Conservation (phyloP, 1,284 basidiomycete species). For the Porogramme epimiltina region DNA sequence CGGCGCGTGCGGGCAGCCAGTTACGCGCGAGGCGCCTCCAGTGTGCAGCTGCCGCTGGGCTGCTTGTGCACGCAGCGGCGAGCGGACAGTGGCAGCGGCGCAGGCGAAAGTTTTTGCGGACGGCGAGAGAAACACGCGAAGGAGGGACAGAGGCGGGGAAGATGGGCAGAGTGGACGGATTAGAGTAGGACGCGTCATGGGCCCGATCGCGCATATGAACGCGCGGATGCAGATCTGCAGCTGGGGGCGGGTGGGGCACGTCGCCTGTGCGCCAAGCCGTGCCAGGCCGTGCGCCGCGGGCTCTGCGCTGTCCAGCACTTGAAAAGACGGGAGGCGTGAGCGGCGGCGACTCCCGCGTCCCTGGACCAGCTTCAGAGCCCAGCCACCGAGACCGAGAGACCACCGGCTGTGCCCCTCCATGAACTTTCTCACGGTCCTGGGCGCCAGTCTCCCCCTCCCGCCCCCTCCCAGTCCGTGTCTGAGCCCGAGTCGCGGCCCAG, state of each 20-base stretch:
- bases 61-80: too few relatives aligned
- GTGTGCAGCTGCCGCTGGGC: too few relatives aligned
- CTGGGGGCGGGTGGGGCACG: conserved; percentile 2
- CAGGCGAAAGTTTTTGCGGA: too few relatives aligned
- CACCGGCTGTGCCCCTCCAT: neutral
- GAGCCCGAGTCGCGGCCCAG: neutral
- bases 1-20: too few relatives aligned
- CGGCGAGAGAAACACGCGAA: too few relatives aligned
- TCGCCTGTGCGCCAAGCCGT: conserved; percentile 5
- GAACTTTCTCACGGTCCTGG: neutral
- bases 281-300: conserved; percentile 2
- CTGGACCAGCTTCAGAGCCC: neutral
- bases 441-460: neutral
- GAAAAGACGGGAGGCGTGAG: conserved; percentile 3
- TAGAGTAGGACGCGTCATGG: neutral
- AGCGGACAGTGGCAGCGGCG: too few relatives aligned
- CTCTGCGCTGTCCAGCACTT: conserved; percentile 1
- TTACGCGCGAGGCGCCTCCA: too few relatives aligned
- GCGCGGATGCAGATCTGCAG: conserved; percentile 5
- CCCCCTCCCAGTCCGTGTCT: too few relatives aligned
- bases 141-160: too few relatives aligned
- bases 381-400: neutral
- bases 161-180: neutral
- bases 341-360: neutral
- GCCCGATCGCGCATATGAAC: conserved; percentile 8